These are phyloP conservation scores for Stephanodiscus triporus DNA, from an alignment of 108 stramenopile genomes.

Conservation along the genomic window DNA sequence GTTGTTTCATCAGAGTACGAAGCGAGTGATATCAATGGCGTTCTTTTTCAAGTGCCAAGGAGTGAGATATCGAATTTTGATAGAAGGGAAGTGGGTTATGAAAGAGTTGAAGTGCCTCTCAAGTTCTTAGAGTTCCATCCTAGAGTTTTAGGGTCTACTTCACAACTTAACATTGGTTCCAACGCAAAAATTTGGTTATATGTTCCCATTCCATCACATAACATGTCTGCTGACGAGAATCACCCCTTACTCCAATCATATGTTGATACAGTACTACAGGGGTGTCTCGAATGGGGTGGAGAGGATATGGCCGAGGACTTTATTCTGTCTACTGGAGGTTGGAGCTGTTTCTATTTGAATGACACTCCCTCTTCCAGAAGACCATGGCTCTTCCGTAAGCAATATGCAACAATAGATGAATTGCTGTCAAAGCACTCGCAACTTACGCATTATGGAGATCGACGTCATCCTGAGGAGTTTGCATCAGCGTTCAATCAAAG, in stretches of 20 bases:
- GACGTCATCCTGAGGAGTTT: conserved; percentile 74
- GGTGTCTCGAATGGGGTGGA: conserved; percentile 79
- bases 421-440: conserved; percentile 49
- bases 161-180: conserved; percentile 1
- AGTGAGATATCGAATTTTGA: conserved; percentile 58
- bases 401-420: conserved; percentile 65
- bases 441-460: conserved; percentile 57
- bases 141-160: conserved; percentile 8
- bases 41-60: conserved; percentile 57
- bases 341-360: conserved; percentile 68
- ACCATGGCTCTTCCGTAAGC: conserved; percentile 72
- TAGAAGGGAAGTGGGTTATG: conserved; percentile 68
- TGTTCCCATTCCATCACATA: conserved; percentile 51
- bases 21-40: conserved; percentile 56
- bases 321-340: conserved; percentile 58
- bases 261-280: conserved; percentile 75
- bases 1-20: conserved; percentile 25
- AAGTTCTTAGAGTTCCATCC: conserved; percentile 32
- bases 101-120: conserved; percentile 46
- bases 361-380: conserved; percentile 67
- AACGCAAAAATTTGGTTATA: conserved; percentile 63
- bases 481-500: conserved; percentile 56
- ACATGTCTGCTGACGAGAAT: conserved; percentile 59
- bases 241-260: conserved; percentile 73
- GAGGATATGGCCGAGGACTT: conserved; percentile 64